phyloP scores from a whole-genome alignment of 441 rosid species.

The Sinapis alba region DNA sequence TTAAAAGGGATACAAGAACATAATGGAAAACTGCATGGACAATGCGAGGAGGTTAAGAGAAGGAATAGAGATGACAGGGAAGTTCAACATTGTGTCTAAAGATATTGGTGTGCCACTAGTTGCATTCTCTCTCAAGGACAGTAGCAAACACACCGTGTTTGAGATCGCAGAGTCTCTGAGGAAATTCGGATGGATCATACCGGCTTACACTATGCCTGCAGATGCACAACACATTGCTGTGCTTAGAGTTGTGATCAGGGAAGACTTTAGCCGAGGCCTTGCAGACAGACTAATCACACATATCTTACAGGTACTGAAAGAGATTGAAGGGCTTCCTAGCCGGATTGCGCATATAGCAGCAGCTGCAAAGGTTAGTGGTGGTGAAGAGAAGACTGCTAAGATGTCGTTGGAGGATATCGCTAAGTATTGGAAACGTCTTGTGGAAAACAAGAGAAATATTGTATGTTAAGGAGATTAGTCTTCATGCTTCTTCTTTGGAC shows the following conservation, averaged over 20 bases:
- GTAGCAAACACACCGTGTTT: constrained; percentile 54
- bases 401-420: too few species aligned
- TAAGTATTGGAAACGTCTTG: too few species aligned
- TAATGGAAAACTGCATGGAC: constrained; percentile 60
- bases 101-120: constrained; percentile 71
- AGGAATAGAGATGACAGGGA: constrained; percentile 57
- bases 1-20: constrained; percentile 65
- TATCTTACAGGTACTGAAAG: too few species aligned
- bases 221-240: constrained; percentile 66
- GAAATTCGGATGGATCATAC: constrained; percentile 76
- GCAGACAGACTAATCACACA: constrained; percentile 57
- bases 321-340: too few species aligned
- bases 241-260: constrained; percentile 68
- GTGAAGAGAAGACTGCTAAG: too few species aligned
- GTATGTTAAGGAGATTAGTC: background rate
- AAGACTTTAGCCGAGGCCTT: constrained; percentile 66
- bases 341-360: too few species aligned
- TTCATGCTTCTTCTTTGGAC: background rate
- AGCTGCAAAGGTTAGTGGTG: too few species aligned
- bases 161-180: constrained; percentile 57
- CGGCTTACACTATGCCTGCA: constrained; percentile 81
- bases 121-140: constrained; percentile 65
- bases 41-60: constrained; percentile 53
- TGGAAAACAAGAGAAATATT: too few species aligned
- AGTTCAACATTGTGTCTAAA: constrained; percentile 65